Evolutionary conservation across 2,329 filamentous ascomycete genomes (phyloP).

Genomic region (Rutstroemia sp.): DNA sequence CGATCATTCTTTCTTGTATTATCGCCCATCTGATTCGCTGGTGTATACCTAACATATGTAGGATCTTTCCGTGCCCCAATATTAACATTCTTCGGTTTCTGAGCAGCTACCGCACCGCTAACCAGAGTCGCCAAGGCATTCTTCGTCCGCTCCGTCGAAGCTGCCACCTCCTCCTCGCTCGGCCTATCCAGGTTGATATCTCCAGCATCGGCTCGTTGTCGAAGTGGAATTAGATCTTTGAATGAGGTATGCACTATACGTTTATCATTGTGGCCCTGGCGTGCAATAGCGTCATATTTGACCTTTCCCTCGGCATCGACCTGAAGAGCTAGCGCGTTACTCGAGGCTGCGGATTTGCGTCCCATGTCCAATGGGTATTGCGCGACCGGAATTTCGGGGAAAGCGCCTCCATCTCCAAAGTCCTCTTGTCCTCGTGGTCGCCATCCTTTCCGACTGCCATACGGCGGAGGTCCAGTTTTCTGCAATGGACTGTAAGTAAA

Average conservation of each 20-base stretch:
- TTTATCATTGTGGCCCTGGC: conserved; percentile 76
- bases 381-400: conserved; percentile 86
- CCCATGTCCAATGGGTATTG: conserved; percentile 97
- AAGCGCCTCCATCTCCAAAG: conserved; percentile 92
- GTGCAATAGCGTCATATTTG: conserved; percentile 92
- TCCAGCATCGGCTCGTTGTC: conserved; percentile 86
- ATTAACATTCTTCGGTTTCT: conserved; percentile 94
- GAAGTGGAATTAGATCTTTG: conserved; percentile 90
- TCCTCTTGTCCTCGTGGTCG: conserved; percentile 82
- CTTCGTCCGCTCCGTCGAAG: conserved; percentile 81
- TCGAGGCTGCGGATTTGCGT: conserved; percentile 60
- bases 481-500: conserved; percentile 31
- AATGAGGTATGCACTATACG: conserved; percentile 91
- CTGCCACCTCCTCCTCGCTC: conserved; percentile 74
- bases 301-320: conserved; percentile 89
- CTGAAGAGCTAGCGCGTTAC: conserved; percentile 86
- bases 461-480: conserved; percentile 78
- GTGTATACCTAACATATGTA: conserved; percentile 92
- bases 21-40: conserved; percentile 94
- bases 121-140: conserved; percentile 77
- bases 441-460: conserved; percentile 84
- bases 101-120: conserved; percentile 76
- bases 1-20: conserved; percentile 79
- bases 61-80: conserved; percentile 73
- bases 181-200: conserved; percentile 84